phyloP scores from a whole-genome alignment of 2,329 filamentous ascomycete species.

The Basipetospora chlamydospora region DNA sequence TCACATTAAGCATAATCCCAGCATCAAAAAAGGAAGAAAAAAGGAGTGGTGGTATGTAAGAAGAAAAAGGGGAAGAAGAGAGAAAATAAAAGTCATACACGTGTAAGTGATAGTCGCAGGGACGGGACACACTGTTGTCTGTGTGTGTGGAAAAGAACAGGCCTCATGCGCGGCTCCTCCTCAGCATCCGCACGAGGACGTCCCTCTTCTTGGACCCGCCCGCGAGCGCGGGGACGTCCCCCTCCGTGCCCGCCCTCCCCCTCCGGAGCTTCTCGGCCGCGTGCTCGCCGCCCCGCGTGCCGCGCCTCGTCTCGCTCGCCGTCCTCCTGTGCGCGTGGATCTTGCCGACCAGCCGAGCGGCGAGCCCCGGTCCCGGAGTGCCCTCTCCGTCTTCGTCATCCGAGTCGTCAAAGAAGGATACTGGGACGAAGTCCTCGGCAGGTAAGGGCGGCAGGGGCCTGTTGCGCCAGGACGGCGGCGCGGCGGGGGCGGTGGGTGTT shows the following conservation, averaged over 20 bases:
- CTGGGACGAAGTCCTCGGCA: neutral
- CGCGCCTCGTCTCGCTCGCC: conserved; percentile 7
- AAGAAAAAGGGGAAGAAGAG: neutral
- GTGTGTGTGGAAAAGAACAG: no score
- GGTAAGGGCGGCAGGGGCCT: conserved; percentile 1
- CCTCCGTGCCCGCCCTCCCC: conserved; percentile 7
- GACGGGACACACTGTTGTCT: no score
- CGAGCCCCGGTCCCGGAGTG: neutral
- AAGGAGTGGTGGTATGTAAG: neutral
- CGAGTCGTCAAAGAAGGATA: conserved; percentile 5
- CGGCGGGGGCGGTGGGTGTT: neutral
- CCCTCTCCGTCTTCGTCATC: conserved; percentile 3
- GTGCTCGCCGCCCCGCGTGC: conserved; percentile 6
- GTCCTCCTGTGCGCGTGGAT: conserved; percentile 8
- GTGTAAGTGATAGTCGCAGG: no score
- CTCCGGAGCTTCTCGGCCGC: conserved; percentile 8
- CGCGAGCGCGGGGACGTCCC: neutral
- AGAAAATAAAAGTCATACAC: neutral
- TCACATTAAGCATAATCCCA: no score
- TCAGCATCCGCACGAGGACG: conserved; percentile 3
- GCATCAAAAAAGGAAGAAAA: conserved; percentile 3
- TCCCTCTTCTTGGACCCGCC: neutral
- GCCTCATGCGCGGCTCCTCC: conserved; percentile 4
- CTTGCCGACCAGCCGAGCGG: conserved; percentile 1
- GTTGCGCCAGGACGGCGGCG: conserved; percentile 1